Evolutionary conservation across 1,139 yeast species (phyloP).

Genomic region (Lodderomyces metapsilosis): DNA sequence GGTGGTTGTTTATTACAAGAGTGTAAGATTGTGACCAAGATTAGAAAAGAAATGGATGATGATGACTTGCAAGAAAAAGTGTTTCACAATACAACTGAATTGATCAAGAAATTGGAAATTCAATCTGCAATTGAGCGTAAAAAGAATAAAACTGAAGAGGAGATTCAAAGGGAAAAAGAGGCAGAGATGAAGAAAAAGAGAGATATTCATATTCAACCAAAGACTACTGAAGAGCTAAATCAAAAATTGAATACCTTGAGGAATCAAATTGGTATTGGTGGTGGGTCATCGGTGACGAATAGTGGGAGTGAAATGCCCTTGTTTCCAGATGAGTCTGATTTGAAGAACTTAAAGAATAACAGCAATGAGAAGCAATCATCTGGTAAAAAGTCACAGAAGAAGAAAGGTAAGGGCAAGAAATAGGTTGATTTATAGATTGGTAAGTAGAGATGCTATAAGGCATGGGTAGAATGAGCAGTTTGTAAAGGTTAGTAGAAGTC

Average conservation of each 20-base stretch:
- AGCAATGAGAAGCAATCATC: neutral
- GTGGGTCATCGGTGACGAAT: slow-evolving; percentile 10
- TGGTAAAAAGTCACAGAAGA: neutral
- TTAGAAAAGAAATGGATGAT: slow-evolving; percentile 65
- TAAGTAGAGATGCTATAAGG: too few relatives aligned
- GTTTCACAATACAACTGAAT: slow-evolving; percentile 59
- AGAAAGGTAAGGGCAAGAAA: slow-evolving; percentile 3
- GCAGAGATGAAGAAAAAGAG: slow-evolving; percentile 20
- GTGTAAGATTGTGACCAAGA: slow-evolving; percentile 58
- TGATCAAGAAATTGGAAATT: slow-evolving; percentile 63
- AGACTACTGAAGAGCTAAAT: slow-evolving; percentile 34
- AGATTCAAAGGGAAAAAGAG: slow-evolving; percentile 18
- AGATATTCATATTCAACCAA: slow-evolving; percentile 33
- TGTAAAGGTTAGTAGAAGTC: too few relatives aligned
- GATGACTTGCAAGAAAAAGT: slow-evolving; percentile 57
- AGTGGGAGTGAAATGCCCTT: slow-evolving; percentile 22
- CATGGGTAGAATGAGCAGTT: too few relatives aligned
- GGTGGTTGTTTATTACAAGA: slow-evolving; percentile 77
- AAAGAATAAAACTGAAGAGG: slow-evolving; percentile 24
- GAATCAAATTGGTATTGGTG: slow-evolving; percentile 21
- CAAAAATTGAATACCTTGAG: slow-evolving; percentile 31
- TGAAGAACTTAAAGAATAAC: slow-evolving; percentile 5
- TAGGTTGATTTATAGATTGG: neutral
- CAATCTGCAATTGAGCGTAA: slow-evolving; percentile 66
- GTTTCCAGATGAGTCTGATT: slow-evolving; percentile 22